phyloP scores from a whole-genome alignment of 2,329 filamentous ascomycete species.

The Penicillium sp. region DNA sequence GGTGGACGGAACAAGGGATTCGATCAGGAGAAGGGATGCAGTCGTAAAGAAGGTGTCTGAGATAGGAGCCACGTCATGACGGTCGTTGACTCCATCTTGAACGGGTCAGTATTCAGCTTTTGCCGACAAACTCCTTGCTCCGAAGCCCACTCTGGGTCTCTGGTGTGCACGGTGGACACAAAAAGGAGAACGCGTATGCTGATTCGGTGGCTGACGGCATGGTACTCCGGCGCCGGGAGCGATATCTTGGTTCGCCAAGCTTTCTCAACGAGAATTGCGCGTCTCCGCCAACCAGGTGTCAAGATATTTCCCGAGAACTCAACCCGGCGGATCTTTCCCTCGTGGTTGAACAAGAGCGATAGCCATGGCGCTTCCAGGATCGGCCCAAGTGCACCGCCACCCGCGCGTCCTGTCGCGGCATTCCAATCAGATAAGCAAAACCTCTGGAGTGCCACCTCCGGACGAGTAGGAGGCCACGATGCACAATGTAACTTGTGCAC shows the following conservation, averaged over 20 bases:
- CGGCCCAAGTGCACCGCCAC: not conserved
- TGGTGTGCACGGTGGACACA: not conserved
- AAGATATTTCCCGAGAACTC: not conserved
- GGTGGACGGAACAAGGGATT: conserved; percentile 4
- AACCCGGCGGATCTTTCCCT: not conserved
- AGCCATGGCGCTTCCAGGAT: too few relatives aligned
- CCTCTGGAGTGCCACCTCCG: too few relatives aligned
- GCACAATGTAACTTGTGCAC: too few relatives aligned
- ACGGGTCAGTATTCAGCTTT: not conserved
- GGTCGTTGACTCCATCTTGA: not conserved
- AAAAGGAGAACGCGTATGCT: conserved; percentile 1
- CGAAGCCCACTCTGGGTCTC: not conserved
- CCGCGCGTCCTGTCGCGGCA: not conserved
- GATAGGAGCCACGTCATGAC: not conserved
- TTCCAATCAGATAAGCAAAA: too few relatives aligned
- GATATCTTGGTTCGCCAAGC: conserved; percentile 1
- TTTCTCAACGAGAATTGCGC: not conserved
- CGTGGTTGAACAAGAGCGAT: not conserved
- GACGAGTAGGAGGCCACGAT: not conserved
- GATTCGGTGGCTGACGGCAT: conserved; percentile 4
- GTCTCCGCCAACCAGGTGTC: conserved; percentile 1
- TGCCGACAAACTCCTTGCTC: conserved; percentile 1
- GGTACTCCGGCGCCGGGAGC: not conserved
- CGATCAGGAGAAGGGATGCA: not conserved
- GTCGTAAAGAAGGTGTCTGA: not conserved